Percentiles rank a stretch among this genome's conserved stretches.
Evolutionary conservation across 108 stramenopile species (phyloP).

Genomic region (Ochromonas danica): DNA sequence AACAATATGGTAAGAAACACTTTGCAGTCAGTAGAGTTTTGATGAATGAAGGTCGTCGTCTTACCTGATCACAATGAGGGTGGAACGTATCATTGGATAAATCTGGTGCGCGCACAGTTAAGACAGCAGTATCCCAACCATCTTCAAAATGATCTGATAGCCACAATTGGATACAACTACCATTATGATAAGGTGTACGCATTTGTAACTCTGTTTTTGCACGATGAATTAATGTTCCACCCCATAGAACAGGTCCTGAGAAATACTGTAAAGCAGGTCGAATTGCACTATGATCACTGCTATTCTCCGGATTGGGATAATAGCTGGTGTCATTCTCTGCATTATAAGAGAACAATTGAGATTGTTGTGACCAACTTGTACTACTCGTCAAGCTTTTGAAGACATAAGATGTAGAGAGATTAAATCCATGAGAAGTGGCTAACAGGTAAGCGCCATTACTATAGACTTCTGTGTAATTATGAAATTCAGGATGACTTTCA

Average conservation of each 20-base stretch:
- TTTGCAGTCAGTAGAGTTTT: neutral
- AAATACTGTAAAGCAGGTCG: neutral
- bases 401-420: neutral
- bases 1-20: neutral
- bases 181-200: constrained; percentile 3
- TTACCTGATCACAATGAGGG: constrained; percentile 31
- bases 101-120: constrained; percentile 29
- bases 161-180: constrained; percentile 1
- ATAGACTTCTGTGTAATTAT: neutral
- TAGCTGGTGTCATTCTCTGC: neutral
- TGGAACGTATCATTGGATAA: constrained; percentile 10
- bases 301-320: too few relatives aligned
- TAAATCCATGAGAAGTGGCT: neutral
- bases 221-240: neutral
- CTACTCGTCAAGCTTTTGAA: neutral
- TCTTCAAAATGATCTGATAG: constrained; percentile 27
- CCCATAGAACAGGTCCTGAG: neutral
- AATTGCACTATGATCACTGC: neutral
- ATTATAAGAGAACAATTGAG: neutral
- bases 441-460: too few relatives aligned
- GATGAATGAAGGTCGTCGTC: too few relatives aligned
- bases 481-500: neutral
- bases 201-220: neutral
- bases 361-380: neutral
- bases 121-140: constrained; percentile 34